phyloP scores from a whole-genome alignment of 441 rosid genomes.

The Gossypium aridum region DNA sequence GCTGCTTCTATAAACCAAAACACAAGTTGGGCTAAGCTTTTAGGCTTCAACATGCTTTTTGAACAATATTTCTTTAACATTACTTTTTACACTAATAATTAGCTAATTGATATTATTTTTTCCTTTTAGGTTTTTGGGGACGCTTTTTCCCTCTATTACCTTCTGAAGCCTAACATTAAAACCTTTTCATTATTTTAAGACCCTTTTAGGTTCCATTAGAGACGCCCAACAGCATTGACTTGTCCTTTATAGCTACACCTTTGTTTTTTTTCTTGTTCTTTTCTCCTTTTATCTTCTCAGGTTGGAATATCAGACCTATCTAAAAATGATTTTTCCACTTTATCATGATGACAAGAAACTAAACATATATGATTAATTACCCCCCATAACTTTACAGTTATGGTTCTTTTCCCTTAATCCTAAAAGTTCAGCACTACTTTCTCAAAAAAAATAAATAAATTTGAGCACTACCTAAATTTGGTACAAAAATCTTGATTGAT shows the following conservation, averaged over 20 bases:
- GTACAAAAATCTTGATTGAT: too few relatives aligned
- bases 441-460: too few relatives aligned
- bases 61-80: background rate
- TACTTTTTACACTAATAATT: background rate
- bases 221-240: background rate
- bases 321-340: background rate
- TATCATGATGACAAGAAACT: background rate
- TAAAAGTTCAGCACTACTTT: background rate
- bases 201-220: background rate
- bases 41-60: background rate
- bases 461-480: too few relatives aligned
- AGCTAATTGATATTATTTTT: background rate
- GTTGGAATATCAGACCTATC: background rate
- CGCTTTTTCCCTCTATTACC: constrained; percentile 19
- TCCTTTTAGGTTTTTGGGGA: constrained; percentile 45
- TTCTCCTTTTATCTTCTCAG: background rate
- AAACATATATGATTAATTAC: background rate
- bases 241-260: background rate
- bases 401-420: background rate
- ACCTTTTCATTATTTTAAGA: background rate
- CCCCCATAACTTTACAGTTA: background rate
- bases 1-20: background rate
- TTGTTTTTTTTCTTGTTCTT: too few relatives aligned
- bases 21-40: background rate
- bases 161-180: background rate